phyloP scores from a whole-genome alignment of 1,284 basidiomycete species.

The Polyporus tsugae region DNA sequence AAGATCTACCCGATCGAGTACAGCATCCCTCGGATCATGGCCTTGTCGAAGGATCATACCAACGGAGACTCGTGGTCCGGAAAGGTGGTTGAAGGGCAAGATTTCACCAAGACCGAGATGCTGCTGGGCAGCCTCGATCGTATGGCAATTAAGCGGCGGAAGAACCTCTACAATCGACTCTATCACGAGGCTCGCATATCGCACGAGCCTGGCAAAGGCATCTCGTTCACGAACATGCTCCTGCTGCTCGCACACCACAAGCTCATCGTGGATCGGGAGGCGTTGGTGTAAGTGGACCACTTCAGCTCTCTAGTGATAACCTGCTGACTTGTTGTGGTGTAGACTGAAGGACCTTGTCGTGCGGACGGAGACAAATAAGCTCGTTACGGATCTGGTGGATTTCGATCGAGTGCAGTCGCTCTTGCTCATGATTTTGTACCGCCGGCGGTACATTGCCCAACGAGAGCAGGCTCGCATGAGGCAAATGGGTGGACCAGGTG shows the following conservation, averaged over 20 bases:
- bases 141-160: slow-evolving; percentile 65
- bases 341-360: slow-evolving; percentile 86
- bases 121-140: slow-evolving; percentile 75
- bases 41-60: slow-evolving; percentile 49
- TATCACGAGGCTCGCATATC: slow-evolving; percentile 88
- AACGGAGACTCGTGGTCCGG: slow-evolving; percentile 21
- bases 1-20: slow-evolving; percentile 81
- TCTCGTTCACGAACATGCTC: slow-evolving; percentile 94
- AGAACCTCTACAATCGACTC: slow-evolving; percentile 76
- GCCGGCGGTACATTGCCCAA: slow-evolving; percentile 69
- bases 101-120: slow-evolving; percentile 67
- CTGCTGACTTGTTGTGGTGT: slow-evolving; percentile 20
- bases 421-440: slow-evolving; percentile 77
- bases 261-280: slow-evolving; percentile 89
- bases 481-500: slow-evolving; percentile 46
- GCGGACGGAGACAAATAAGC: slow-evolving; percentile 78
- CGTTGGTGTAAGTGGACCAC: slow-evolving; percentile 73
- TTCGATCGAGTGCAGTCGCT: slow-evolving; percentile 85
- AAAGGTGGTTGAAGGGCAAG: slow-evolving; percentile 59
- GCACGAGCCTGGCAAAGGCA: slow-evolving; percentile 77
- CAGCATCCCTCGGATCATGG: slow-evolving; percentile 66
- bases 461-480: slow-evolving; percentile 48
- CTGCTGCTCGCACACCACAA: slow-evolving; percentile 91
- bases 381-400: slow-evolving; percentile 85
- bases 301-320: too few relatives aligned